A percentile compares a stretch with the other conserved stretches of the same genome.
Conservation (phyloP, 2,329 filamentous ascomycete species). For the Cryphonectria japonica region DNA sequence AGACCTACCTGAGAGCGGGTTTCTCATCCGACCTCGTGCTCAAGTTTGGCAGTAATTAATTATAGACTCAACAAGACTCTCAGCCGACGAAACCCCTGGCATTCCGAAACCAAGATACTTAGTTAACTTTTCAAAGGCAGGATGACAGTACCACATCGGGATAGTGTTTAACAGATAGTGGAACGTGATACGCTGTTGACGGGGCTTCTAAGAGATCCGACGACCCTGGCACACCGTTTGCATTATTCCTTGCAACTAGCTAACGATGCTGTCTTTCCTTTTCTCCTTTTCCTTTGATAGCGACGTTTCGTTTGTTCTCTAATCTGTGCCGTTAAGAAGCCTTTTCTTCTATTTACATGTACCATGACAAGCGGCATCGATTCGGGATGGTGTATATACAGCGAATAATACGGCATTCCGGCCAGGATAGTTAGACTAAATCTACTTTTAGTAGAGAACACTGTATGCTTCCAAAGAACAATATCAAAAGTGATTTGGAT, state of each 20-base stretch:
- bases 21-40: neutral
- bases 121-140: neutral
- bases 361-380: too few relatives aligned
- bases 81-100: neutral
- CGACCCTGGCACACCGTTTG: too few relatives aligned
- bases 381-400: too few relatives aligned
- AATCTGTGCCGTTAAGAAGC: neutral
- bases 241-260: too few relatives aligned
- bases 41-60: neutral
- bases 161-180: neutral
- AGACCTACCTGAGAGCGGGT: neutral
- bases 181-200: neutral
- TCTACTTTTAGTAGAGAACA: too few relatives aligned
- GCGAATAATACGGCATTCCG: too few relatives aligned
- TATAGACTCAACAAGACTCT: neutral
- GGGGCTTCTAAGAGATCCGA: neutral
- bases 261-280: too few relatives aligned
- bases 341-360: too few relatives aligned
- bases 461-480: too few relatives aligned
- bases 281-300: too few relatives aligned
- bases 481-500: too few relatives aligned
- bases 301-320: neutral
- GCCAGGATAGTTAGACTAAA: too few relatives aligned
- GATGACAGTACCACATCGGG: neutral
- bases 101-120: neutral